These are phyloP conservation scores for Amphicarpaea edgeworthii DNA, from an alignment of 306 rosid genomes.

Conservation along the genomic window DNA sequence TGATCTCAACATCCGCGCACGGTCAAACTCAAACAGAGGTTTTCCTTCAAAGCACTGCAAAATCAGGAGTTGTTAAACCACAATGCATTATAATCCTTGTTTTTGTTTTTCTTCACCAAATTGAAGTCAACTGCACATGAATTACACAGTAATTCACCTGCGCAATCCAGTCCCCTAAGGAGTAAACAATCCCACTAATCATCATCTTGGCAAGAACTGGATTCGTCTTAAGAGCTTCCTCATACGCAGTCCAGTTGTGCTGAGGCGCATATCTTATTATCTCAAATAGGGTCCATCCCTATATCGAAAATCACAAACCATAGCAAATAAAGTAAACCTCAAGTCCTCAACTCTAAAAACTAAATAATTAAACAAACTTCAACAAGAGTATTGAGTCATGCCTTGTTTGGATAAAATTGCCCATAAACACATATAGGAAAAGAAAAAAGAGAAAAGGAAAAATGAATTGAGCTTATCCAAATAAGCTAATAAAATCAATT, in stretches of 20 bases:
- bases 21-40: conserved; percentile 92
- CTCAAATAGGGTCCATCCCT: conserved; percentile 98
- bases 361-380: not conserved
- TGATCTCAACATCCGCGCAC: conserved; percentile 89
- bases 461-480: not conserved
- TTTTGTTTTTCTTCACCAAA: not conserved
- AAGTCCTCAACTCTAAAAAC: not conserved
- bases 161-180: conserved; percentile 97
- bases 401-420: not conserved
- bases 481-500: not conserved
- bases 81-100: conserved; percentile 2
- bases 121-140: conserved; percentile 1
- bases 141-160: conserved; percentile 64
- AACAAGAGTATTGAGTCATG: not conserved
- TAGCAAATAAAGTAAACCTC: conserved; percentile 21
- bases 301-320: conserved; percentile 35
- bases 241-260: conserved; percentile 97
- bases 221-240: conserved; percentile 92
- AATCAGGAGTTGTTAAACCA: conserved; percentile 11
- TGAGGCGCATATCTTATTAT: conserved; percentile 91
- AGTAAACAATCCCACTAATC: conserved; percentile 95
- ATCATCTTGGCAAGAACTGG: conserved; percentile 97
- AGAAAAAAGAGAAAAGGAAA: not conserved
- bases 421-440: not conserved
- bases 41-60: conserved; percentile 96